A percentile compares a stretch with the other conserved stretches of the same genome.
phyloP scores from a whole-genome alignment of 495 filamentous ascomycete species.

The Schizothecium vesticola region DNA sequence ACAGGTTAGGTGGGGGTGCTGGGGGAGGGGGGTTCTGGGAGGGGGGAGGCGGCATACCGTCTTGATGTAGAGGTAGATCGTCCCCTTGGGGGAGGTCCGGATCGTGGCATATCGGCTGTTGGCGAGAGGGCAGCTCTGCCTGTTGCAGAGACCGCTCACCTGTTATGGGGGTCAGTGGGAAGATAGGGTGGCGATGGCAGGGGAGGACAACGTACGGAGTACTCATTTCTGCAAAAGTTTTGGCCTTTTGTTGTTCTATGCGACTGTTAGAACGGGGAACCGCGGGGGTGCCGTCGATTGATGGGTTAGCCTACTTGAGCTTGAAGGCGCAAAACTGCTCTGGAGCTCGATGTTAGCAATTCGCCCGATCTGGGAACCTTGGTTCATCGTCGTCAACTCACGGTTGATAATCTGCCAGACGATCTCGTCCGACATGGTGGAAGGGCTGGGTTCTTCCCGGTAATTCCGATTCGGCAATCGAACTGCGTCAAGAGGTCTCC shows the following conservation, averaged over 20 bases:
- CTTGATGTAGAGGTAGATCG: conserved; percentile 96
- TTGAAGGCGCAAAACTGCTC: conserved; percentile 96
- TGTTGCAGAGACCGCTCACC: conserved; percentile 90
- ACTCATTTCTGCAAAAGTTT: conserved; percentile 95
- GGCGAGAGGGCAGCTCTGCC: conserved; percentile 90
- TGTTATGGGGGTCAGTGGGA: conserved; percentile 19
- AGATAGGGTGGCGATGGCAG: not conserved
- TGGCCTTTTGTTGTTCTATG: conserved; percentile 76
- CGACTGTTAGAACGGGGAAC: conserved; percentile 29
- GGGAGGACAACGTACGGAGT: conserved; percentile 13
- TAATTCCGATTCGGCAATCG: not conserved
- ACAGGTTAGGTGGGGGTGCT: not conserved
- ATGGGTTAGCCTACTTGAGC: conserved; percentile 59
- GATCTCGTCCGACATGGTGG: conserved; percentile 75
- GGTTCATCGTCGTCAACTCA: conserved; percentile 6
- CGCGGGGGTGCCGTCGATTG: conserved; percentile 27
- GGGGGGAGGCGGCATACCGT: conserved; percentile 47
- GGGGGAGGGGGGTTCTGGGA: conserved; percentile 7
- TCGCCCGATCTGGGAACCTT: not conserved
- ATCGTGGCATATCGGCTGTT: conserved; percentile 95
- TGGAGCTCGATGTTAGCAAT: conserved; percentile 16
- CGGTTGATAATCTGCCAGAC: conserved; percentile 62
- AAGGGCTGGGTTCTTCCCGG: not conserved
- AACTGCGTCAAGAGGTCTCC: not conserved
- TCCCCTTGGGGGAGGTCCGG: conserved; percentile 70